phyloP scores from a whole-genome alignment of 75 land plant genomes.

The Pseudotsuga menziesii region DNA sequence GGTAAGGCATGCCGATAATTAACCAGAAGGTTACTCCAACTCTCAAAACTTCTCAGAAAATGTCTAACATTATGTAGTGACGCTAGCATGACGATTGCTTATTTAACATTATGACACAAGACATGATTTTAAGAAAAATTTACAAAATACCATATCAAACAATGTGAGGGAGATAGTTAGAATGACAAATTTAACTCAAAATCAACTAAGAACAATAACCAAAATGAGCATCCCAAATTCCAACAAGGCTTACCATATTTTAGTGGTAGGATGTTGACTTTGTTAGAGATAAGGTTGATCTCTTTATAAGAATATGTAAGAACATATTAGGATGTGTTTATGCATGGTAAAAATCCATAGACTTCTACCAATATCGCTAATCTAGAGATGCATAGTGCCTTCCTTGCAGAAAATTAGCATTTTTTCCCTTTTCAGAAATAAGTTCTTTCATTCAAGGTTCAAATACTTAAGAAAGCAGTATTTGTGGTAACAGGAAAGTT shows the following conservation, averaged over 20 bases:
- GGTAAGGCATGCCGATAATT: too few species aligned
- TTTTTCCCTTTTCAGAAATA: conserved; percentile 29
- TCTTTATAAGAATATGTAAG: conserved; percentile 75
- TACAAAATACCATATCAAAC: not conserved
- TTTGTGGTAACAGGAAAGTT: conserved; percentile 81
- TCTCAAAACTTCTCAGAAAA: too few species aligned
- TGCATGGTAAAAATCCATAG: conserved; percentile 75
- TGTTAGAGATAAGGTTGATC: conserved; percentile 47
- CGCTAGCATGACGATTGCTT: not conserved
- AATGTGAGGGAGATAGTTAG: not conserved
- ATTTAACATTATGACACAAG: not conserved
- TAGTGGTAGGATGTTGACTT: conserved; percentile 46
- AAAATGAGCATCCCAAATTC: not conserved
- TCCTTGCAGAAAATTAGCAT: conserved; percentile 39
- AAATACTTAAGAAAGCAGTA: conserved; percentile 62
- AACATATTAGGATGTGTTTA: conserved; percentile 82
- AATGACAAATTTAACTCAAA: not conserved
- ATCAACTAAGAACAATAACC: not conserved
- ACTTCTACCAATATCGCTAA: conserved; percentile 77
- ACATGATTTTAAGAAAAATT: not conserved
- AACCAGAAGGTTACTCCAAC: too few species aligned
- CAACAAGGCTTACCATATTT: conserved; percentile 45
- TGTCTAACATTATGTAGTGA: not conserved
- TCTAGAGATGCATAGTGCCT: conserved; percentile 86
- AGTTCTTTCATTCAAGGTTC: conserved; percentile 31